These are phyloP conservation scores for Taiwanofungus camphoratus DNA, from an alignment of 1,284 basidiomycete genomes.

Conservation along the genomic window DNA sequence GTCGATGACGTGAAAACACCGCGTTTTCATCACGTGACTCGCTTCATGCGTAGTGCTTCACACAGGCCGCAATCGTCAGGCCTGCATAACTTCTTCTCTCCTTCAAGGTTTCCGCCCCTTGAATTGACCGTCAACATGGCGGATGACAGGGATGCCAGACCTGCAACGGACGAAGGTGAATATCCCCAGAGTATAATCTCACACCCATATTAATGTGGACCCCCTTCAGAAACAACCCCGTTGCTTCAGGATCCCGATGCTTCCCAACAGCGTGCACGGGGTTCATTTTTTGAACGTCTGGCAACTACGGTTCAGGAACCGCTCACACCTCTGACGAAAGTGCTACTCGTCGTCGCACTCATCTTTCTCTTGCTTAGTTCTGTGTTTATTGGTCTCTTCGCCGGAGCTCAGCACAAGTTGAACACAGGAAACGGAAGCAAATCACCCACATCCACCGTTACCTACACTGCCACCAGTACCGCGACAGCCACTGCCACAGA, in stretches of 20 bases:
- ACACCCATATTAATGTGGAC: neutral
- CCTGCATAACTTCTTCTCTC: neutral
- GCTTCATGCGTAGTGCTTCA: no score
- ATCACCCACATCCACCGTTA: slow-evolving; percentile 21
- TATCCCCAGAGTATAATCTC: neutral
- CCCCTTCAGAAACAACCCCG: slow-evolving; percentile 26
- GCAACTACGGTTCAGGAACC: slow-evolving; percentile 63
- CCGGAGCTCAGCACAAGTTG: slow-evolving; percentile 77
- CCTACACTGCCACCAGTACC: slow-evolving; percentile 28
- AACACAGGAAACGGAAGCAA: slow-evolving; percentile 34
- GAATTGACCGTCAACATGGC: slow-evolving; percentile 18
- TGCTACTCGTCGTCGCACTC: slow-evolving; percentile 72
- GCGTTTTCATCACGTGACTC: no score
- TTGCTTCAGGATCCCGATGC: slow-evolving; percentile 27
- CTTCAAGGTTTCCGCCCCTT: slow-evolving; percentile 2
- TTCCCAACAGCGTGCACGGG: slow-evolving; percentile 16
- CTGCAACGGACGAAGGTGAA: slow-evolving; percentile 24
- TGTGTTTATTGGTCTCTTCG: slow-evolving; percentile 90
- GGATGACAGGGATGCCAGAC: slow-evolving; percentile 19
- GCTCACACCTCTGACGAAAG: slow-evolving; percentile 79
- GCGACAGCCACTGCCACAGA: slow-evolving; percentile 26
- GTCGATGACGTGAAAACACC: no score
- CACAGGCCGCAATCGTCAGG: slow-evolving; percentile 4
- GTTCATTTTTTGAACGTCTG: slow-evolving; percentile 45
- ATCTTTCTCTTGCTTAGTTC: slow-evolving; percentile 78